Evolutionary conservation across 2,329 filamentous ascomycete species (phyloP).

Genomic region (Colletotrichum graminicola): DNA sequence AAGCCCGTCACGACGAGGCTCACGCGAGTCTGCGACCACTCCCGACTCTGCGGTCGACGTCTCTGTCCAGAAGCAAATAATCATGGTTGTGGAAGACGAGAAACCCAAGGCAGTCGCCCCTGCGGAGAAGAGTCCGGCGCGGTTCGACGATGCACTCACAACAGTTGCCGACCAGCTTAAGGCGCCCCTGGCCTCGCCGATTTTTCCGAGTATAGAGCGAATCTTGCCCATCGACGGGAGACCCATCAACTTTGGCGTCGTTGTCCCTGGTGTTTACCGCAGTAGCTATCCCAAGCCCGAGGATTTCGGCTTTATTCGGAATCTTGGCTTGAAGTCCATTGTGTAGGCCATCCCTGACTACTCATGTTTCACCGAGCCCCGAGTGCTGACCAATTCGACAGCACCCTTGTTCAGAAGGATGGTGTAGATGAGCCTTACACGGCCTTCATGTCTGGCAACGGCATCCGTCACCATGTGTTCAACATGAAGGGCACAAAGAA

Average conservation of each 20-base stretch:
- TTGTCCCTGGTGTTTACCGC: constrained; percentile 81
- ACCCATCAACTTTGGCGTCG: constrained; percentile 81
- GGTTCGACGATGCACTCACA: constrained; percentile 15
- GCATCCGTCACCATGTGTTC: constrained; percentile 80
- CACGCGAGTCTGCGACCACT: constrained; percentile 29
- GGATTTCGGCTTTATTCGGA: constrained; percentile 77
- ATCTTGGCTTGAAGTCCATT: constrained; percentile 81
- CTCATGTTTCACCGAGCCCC: constrained; percentile 5
- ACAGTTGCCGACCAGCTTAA: constrained; percentile 24
- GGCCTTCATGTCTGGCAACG: constrained; percentile 73
- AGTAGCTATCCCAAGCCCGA: constrained; percentile 82
- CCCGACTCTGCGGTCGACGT: constrained; percentile 31
- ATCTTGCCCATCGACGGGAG: constrained; percentile 45
- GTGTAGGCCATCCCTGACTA: constrained; percentile 65
- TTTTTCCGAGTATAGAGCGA: constrained; percentile 29
- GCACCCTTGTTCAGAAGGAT: constrained; percentile 74
- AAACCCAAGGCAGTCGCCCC: background rate
- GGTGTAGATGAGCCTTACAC: constrained; percentile 64
- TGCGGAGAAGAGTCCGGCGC: constrained; percentile 12
- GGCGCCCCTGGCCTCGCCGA: constrained; percentile 10
- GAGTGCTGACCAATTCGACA: constrained; percentile 48
- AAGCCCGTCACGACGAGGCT: constrained; percentile 29
- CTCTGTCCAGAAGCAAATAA: constrained; percentile 31
- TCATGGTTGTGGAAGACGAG: constrained; percentile 26
- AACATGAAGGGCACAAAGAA: constrained; percentile 92